Evolutionary conservation across 208 protist genomes (phyloP).

Genomic region (Tritrichomonas musculus): DNA sequence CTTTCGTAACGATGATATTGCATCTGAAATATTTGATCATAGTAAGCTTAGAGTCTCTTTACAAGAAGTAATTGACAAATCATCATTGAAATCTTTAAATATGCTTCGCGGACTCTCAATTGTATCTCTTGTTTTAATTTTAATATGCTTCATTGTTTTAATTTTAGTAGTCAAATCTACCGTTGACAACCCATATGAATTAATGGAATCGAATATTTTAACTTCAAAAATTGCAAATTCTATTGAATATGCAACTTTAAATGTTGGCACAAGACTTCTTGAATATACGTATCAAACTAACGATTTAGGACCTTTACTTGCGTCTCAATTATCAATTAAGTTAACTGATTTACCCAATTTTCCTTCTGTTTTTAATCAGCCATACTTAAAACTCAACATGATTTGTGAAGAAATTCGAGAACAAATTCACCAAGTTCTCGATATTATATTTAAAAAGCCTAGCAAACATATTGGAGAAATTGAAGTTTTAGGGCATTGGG

Average conservation of each 20-base stretch:
- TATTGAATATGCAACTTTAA: too few species aligned
- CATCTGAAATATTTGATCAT: not conserved
- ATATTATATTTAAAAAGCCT: not conserved
- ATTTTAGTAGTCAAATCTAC: too few species aligned
- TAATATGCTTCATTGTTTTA: not conserved
- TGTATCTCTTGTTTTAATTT: not conserved
- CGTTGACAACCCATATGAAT: too few species aligned
- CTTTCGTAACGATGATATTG: not conserved
- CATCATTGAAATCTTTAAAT: not conserved
- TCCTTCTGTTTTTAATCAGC: not conserved
- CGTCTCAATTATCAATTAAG: too few species aligned
- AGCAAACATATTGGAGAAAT: too few species aligned
- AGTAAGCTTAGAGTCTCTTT: not conserved
- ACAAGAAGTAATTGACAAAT: not conserved
- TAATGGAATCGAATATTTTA: too few species aligned
- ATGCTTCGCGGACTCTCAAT: not conserved
- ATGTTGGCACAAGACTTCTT: too few species aligned
- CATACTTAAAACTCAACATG: not conserved
- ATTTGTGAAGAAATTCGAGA: not conserved
- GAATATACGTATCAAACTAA: too few species aligned
- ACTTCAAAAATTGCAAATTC: too few species aligned
- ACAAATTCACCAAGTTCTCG: not conserved
- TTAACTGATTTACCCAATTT: too few species aligned
- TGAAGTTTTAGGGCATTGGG: too few species aligned
- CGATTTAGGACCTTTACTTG: too few species aligned